Evolutionary conservation across 352 stramenopile species (phyloP).

Genomic region (Blastocystis sp.): DNA sequence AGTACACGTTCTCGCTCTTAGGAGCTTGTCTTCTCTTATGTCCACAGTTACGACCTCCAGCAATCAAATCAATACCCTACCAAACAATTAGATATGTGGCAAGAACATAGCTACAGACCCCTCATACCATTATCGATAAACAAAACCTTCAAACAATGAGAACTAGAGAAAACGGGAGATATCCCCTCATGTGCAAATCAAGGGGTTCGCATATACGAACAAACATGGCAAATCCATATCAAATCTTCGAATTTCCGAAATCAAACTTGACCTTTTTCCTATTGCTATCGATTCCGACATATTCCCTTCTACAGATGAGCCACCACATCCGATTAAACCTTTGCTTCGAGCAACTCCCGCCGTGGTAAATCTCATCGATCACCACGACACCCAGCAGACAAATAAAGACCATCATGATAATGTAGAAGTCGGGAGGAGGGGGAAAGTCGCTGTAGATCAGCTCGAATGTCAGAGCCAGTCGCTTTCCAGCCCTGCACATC

Average conservation of each 20-base stretch:
- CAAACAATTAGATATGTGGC: no score
- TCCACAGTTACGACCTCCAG: conserved; percentile 53
- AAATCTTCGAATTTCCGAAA: conserved; percentile 55
- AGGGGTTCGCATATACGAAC: no score
- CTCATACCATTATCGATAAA: no score
- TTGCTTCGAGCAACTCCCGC: conserved; percentile 46
- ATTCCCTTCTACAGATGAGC: neutral
- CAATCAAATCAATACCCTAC: conserved; percentile 62
- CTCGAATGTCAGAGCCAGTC: neutral
- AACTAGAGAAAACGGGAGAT: no score
- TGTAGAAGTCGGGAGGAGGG: neutral
- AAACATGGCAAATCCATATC: neutral
- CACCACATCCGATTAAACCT: neutral
- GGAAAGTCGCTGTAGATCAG: conserved; percentile 34
- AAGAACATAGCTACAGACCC: no score
- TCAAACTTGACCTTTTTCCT: conserved; percentile 53
- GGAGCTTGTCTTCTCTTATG: conserved; percentile 19
- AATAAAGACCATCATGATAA: conserved; percentile 24
- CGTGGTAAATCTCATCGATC: conserved; percentile 41
- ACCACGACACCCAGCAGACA: neutral
- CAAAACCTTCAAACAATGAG: no score
- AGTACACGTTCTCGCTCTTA: conserved; percentile 22
- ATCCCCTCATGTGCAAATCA: no score
- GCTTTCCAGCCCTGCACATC: conserved; percentile 31
- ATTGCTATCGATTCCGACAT: conserved; percentile 39